Evolutionary conservation across 495 filamentous ascomycete species (phyloP).

Genomic region (Lentithecium fluviatile): DNA sequence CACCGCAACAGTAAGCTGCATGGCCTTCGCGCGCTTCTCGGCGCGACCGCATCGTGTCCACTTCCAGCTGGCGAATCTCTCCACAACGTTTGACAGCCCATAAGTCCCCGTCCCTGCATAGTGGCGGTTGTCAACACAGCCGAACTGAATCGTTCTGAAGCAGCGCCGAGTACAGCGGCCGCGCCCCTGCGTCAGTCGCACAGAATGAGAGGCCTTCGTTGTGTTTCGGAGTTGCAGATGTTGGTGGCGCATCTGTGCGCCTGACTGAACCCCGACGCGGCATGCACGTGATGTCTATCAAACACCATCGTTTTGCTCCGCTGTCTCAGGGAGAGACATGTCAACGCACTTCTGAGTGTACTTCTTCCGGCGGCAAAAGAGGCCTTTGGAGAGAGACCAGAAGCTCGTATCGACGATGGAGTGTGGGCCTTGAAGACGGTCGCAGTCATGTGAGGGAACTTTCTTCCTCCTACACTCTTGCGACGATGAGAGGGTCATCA

Average conservation of each 20-base stretch:
- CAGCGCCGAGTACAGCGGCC: conserved; percentile 10
- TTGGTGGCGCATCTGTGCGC: conserved; percentile 20
- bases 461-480: too few relatives aligned
- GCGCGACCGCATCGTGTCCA: not conserved
- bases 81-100: not conserved
- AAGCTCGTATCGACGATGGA: not conserved
- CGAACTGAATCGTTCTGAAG: conserved; percentile 13
- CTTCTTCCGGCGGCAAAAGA: conserved; percentile 11
- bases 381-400: not conserved
- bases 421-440: not conserved
- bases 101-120: conserved; percentile 1
- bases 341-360: conserved; percentile 17
- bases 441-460: too few relatives aligned
- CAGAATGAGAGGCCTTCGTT: too few relatives aligned
- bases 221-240: conserved; percentile 17
- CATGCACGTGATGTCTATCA: not conserved
- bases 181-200: conserved; percentile 18
- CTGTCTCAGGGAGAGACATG: conserved; percentile 25
- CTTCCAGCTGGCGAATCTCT: not conserved
- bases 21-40: not conserved
- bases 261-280: not conserved
- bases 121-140: conserved; percentile 3
- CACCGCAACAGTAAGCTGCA: conserved; percentile 12
- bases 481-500: too few relatives aligned
- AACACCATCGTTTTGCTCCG: not conserved